phyloP scores from a whole-genome alignment of 352 stramenopile species.

The Globisporangium emineosum region DNA sequence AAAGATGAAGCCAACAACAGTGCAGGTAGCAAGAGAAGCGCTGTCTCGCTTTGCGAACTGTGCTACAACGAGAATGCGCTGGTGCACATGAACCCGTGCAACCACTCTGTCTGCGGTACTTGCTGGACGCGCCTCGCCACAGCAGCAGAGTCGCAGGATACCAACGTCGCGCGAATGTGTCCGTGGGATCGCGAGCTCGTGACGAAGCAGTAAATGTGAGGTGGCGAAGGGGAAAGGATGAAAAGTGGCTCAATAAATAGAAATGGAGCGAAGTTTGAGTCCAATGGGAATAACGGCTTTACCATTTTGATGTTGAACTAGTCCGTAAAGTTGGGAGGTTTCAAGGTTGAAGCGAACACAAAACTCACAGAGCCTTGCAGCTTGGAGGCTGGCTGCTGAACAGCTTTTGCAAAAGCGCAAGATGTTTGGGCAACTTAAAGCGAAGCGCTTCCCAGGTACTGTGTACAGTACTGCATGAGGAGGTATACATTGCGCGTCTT shows the following conservation, averaged over 20 bases:
- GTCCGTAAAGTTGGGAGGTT: not conserved
- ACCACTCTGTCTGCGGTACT: slow-evolving; percentile 42
- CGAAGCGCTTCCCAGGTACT: slow-evolving; percentile 15
- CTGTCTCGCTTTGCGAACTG: slow-evolving; percentile 31
- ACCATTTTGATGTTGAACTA: not conserved
- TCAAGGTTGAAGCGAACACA: not conserved
- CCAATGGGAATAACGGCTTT: not conserved
- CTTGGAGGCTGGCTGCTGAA: not conserved
- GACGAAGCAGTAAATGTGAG: slow-evolving; percentile 19
- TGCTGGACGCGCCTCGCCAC: slow-evolving; percentile 26
- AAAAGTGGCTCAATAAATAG: not conserved
- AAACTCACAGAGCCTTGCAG: not conserved
- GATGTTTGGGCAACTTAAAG: slow-evolving; percentile 16
- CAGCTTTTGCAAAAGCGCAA: not conserved
- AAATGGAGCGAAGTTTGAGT: slow-evolving; percentile 10
- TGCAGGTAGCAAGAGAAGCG: slow-evolving; percentile 12
- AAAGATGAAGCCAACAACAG: not conserved
- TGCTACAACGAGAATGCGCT: slow-evolving; percentile 41
- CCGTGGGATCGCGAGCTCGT: slow-evolving; percentile 64
- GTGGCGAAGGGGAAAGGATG: not conserved
- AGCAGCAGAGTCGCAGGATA: not conserved
- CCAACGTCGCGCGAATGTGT: slow-evolving; percentile 28
- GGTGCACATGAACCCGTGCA: slow-evolving; percentile 57
- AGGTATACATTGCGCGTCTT: no score
- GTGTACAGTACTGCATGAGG: not conserved